Evolutionary conservation across 2,329 filamentous ascomycete species (phyloP).

Genomic region (Ilyonectria robusta): DNA sequence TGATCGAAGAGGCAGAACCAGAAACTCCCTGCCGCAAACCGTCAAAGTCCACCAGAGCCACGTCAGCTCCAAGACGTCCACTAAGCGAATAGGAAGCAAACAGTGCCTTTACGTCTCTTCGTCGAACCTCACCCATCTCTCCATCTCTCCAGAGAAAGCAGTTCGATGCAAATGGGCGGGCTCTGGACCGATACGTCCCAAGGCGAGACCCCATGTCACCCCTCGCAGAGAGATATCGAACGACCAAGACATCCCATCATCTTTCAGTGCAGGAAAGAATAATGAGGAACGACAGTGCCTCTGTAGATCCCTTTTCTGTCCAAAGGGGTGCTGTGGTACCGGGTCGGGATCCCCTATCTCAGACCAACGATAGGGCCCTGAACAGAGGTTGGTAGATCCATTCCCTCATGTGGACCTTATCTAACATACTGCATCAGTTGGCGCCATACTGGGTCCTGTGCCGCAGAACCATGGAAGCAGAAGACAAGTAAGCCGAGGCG

Average conservation of each 20-base stretch:
- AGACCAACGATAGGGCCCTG: constrained; percentile 31
- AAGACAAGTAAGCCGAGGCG: constrained; percentile 74
- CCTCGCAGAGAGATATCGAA: constrained; percentile 61
- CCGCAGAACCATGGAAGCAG: constrained; percentile 44
- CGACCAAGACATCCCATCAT: constrained; percentile 58
- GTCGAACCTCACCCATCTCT: background rate
- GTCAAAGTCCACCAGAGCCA: background rate
- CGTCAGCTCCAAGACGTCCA: background rate
- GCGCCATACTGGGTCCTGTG: constrained; percentile 45
- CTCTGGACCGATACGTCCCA: constrained; percentile 67
- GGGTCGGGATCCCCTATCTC: constrained; percentile 32
- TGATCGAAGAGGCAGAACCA: constrained; percentile 16
- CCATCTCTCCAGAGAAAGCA: constrained; percentile 24
- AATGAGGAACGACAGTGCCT: constrained; percentile 57
- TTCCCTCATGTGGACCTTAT: background rate
- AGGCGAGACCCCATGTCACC: constrained; percentile 54
- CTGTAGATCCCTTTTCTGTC: constrained; percentile 59
- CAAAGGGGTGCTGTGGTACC: constrained; percentile 42
- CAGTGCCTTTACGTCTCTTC: background rate
- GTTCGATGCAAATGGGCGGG: constrained; percentile 31
- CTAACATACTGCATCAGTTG: constrained; percentile 36
- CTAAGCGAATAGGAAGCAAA: constrained; percentile 29
- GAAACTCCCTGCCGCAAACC: background rate
- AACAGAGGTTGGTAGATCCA: constrained; percentile 32
- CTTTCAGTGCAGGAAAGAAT: constrained; percentile 62